Evolutionary conservation across 176 grass and related monocot species (phyloP).

Genomic region (Avena atlantica): DNA sequence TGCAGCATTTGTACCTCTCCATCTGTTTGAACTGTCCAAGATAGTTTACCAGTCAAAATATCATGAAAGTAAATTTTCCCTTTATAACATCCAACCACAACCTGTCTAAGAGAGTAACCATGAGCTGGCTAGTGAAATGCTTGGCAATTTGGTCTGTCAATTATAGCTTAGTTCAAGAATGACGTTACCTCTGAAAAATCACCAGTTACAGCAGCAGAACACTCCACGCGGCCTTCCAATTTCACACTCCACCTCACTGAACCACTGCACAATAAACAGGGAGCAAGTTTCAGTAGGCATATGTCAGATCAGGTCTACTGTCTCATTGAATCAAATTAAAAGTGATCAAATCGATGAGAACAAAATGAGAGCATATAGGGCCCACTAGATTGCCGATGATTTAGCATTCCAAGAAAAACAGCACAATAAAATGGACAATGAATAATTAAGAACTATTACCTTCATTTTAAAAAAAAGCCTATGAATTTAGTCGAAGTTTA

Average conservation of each 20-base stretch:
- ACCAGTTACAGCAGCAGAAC: constrained; percentile 75
- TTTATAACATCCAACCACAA: constrained; percentile 92
- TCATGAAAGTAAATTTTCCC: constrained; percentile 94
- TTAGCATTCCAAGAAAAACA: constrained; percentile 20
- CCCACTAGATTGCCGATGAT: constrained; percentile 7
- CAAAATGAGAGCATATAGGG: not conserved
- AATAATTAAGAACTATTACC: not conserved
- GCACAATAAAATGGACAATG: constrained; percentile 18
- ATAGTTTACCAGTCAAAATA: constrained; percentile 61
- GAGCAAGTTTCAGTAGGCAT: constrained; percentile 24
- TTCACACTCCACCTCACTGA: constrained; percentile 72
- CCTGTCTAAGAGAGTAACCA: constrained; percentile 55
- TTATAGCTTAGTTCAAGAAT: constrained; percentile 8
- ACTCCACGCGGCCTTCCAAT: constrained; percentile 83
- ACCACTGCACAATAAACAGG: constrained; percentile 56
- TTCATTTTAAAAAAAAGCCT: too few relatives aligned
- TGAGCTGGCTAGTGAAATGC: constrained; percentile 22
- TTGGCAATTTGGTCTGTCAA: not conserved
- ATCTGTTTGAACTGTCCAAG: constrained; percentile 80
- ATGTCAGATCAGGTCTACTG: not conserved
- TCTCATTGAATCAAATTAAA: constrained; percentile 17
- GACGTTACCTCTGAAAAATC: constrained; percentile 78
- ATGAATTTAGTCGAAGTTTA: too few relatives aligned
- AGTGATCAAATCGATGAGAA: not conserved
- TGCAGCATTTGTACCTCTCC: constrained; percentile 66